Evolutionary conservation across 192 early-diverging fungal species (phyloP), one percentile per base, ranked within the genome.

Genomic region (Rhizoclosmatium sp.): DNA sequence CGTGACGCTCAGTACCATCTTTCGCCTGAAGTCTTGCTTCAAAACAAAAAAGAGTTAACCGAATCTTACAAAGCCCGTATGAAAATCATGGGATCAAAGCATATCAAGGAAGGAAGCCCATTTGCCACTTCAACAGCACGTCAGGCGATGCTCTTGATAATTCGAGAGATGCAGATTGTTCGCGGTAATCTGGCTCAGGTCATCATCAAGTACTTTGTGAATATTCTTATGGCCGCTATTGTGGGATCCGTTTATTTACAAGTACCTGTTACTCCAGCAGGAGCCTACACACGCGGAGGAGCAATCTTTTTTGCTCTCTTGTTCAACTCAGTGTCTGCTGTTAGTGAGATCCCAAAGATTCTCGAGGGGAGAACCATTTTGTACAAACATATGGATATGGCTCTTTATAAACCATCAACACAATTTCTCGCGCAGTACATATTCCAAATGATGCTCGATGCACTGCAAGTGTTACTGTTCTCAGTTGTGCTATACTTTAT

Each of bases 241-340:
- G 90, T 92, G 71, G 93, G 92, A 44, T 91, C 91, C 46, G 89
- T 92, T 47, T 94, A 91, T 84, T 89, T 89, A 45, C 68, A 82
- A 39, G 81, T 94, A 62, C 92, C 92, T 2, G 65, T 78, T 51
- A 83, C 78, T 47, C 80, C 85, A 41, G 73, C 71, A n/a, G 94
- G 94, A 31, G 92, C 94, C 71, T 94, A 94, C 81, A 88, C 93
- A 40, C 89, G 94, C 61, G 93, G 94, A 61, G 92, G 93, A 79
- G 90, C 89, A 19, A 81, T 95, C 41, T 95, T 94, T 84, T 74
- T 78, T 84, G 73, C 65, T 89, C 7, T 90, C 82, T 78, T 93
- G 68, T 93, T 93, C 85, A 90, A 90, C 81, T 88, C 89, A 68
- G 85, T 94, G 56, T 85, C 90, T n/a, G 90, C 92, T 40, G 86